Conservation (phyloP, 805 yeast species). For the Cyberlindnera misumaiensis region DNA sequence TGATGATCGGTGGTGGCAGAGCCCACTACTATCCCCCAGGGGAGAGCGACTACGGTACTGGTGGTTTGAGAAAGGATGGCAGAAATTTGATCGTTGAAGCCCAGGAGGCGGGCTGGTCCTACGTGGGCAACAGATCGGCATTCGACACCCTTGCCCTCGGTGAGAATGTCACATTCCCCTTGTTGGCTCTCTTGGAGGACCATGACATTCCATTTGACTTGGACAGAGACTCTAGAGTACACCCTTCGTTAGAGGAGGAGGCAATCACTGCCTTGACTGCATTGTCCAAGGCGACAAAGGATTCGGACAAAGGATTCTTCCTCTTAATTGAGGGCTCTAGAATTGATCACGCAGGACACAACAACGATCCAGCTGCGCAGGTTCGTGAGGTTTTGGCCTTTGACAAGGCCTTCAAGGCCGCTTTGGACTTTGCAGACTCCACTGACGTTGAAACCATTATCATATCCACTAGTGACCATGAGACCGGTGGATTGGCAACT, state of each 20-base stretch:
- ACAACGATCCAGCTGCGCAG: conserved; percentile 91
- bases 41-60: conserved; percentile 24
- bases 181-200: conserved; percentile 69
- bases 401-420: conserved; percentile 75
- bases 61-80: conserved; percentile 65
- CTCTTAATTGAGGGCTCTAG: conserved; percentile 85
- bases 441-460: conserved; percentile 72
- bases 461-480: conserved; percentile 87
- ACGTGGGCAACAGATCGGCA: conserved; percentile 49
- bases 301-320: conserved; percentile 81
- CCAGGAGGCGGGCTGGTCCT: conserved; percentile 50
- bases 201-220: conserved; percentile 79
- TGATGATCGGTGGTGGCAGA: conserved; percentile 89
- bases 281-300: conserved; percentile 55
- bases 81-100: conserved; percentile 66
- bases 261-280: conserved; percentile 68
- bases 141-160: conserved; percentile 57
- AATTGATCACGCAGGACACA: conserved; percentile 94
- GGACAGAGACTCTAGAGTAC: conserved; percentile 53
- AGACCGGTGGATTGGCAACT: conserved; percentile 89
- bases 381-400: conserved; percentile 86
- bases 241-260: conserved; percentile 79
- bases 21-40: conserved; percentile 64
- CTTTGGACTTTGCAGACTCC: conserved; percentile 57
- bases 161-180: conserved; percentile 61